These are phyloP conservation scores for Termitomyces sp. DNA, from an alignment of 768 basidiomycete genomes.

Conservation along the genomic window DNA sequence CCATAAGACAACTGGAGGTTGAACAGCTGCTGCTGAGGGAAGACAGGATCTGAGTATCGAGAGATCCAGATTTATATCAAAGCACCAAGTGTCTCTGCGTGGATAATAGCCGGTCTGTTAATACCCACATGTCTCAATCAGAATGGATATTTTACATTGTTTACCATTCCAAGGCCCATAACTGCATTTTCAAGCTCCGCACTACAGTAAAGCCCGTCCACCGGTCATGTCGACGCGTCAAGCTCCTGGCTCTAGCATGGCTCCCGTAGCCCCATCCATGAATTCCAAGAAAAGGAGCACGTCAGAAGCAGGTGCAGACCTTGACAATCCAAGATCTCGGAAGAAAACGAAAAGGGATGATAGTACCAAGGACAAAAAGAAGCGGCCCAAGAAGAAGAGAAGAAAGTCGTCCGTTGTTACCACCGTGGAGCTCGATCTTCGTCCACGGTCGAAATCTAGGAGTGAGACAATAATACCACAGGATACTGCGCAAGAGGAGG, in stretches of 20 bases:
- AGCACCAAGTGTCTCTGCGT: no score
- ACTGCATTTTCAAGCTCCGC: constrained; percentile 2
- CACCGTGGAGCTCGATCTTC: constrained; percentile 6
- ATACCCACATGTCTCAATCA: no score
- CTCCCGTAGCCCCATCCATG: constrained; percentile 17
- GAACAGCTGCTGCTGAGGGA: no score
- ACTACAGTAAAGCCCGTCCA: background rate
- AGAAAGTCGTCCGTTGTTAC: constrained; percentile 29
- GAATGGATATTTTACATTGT: background rate
- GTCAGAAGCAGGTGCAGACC: constrained; percentile 22
- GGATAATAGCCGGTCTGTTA: no score
- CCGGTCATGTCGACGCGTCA: constrained; percentile 26
- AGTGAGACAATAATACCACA: constrained; percentile 12
- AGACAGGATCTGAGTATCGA: no score
- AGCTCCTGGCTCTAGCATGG: constrained; percentile 25
- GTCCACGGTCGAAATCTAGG: constrained; percentile 11
- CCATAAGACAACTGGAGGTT: no score
- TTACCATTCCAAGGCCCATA: background rate
- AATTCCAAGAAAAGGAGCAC: constrained; percentile 28
- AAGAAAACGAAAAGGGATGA: constrained; percentile 28
- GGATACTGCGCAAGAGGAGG: constrained; percentile 1
- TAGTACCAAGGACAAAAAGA: constrained; percentile 30
- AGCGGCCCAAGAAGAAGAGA: constrained; percentile 28
- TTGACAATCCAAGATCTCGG: constrained; percentile 14
- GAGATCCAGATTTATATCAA: no score